Base-by-base conservation (phyloP, 225 moss, liverwort and hornwort species). In the Takakia lepidozioides region DNA sequence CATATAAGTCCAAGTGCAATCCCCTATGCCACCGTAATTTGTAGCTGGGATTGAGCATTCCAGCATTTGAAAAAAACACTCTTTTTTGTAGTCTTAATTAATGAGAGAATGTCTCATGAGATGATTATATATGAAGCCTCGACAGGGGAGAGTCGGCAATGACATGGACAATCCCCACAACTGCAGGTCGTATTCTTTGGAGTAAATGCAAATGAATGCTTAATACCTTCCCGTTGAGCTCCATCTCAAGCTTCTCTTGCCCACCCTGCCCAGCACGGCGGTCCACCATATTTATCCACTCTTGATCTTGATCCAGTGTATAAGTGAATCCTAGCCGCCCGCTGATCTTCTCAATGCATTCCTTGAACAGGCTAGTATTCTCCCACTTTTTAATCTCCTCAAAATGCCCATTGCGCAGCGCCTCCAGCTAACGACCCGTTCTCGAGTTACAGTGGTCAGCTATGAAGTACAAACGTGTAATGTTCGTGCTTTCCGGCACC, bases 221-320 rank as follows among this genome's bases (percentile, higher is more conserved):
- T n/a, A 98, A 90, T 90, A 91, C 87, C 20, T 91, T 87, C 39
- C 87, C 85, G 64, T 85, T 99, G 1, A 99, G 83, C 59, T 99
- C 91, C 82, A 70, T 81, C 49, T 99, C 91, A 29, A 91, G 91
- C 74, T 85, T 99, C 50, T 91, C 98, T 69, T 91, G 85, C 26
- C 91, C n/a, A n/a, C n/a, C 87, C 60, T 74, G 87, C 22, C 65
- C 69, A 4, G 98, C 87, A 16, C 81, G 83, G 3, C 87, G 87
- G 44, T 99, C 98, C 32, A 99, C 98, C 2, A 49, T 61, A 48
- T 99, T 87, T 39, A 88, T 62, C 91, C 91, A 99, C 22, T 91
- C 91, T 67, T 87, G n/a, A n/a, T n/a, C n/a, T n/a, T n/a, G 87
- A 63, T 99, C 98, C 72, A 91, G 46, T 13, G 55, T 27, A 49